Percentiles rank a stretch among this genome's conserved stretches.
phyloP scores from a whole-genome alignment of 1,284 basidiomycete species.

The Ustilago shanxiensis region DNA sequence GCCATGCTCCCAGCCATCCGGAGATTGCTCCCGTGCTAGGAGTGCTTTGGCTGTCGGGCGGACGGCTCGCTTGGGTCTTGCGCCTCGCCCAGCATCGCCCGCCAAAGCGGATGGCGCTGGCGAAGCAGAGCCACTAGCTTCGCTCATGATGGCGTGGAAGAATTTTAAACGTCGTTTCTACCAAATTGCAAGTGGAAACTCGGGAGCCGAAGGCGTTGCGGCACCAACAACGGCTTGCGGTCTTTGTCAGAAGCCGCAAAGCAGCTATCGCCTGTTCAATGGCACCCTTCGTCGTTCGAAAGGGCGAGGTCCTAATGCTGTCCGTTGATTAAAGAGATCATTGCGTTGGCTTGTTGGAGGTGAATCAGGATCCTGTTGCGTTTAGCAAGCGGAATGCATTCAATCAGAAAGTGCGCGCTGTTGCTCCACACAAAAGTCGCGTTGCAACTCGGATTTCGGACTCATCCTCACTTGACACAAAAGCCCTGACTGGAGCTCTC shows the following conservation, averaged over 20 bases:
- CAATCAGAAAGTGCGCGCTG: not conserved
- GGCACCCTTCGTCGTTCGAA: no score
- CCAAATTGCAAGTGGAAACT: not conserved
- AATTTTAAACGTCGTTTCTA: not conserved
- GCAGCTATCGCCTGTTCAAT: not conserved
- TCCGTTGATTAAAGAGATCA: not conserved
- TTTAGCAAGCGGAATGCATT: slow-evolving; percentile 1
- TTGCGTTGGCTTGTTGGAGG: not conserved
- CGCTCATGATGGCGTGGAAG: slow-evolving; percentile 20
- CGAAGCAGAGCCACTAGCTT: slow-evolving; percentile 40
- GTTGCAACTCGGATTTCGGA: not conserved
- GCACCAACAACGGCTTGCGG: not conserved
- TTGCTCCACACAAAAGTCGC: slow-evolving; percentile 10
- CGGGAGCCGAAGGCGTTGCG: not conserved
- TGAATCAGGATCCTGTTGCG: not conserved
- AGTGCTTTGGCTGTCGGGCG: slow-evolving; percentile 50
- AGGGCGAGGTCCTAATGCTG: not conserved
- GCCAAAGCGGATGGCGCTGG: slow-evolving; percentile 18
- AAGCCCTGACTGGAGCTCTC: no score
- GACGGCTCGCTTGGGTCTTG: slow-evolving; percentile 43
- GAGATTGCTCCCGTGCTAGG: slow-evolving; percentile 49
- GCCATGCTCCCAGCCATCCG: slow-evolving; percentile 52
- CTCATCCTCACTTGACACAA: no score
- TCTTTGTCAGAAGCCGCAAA: not conserved
- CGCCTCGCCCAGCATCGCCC: slow-evolving; percentile 14